Evolutionary conservation across 805 yeast genomes (phyloP).

Genomic region (Candida ovalis): DNA sequence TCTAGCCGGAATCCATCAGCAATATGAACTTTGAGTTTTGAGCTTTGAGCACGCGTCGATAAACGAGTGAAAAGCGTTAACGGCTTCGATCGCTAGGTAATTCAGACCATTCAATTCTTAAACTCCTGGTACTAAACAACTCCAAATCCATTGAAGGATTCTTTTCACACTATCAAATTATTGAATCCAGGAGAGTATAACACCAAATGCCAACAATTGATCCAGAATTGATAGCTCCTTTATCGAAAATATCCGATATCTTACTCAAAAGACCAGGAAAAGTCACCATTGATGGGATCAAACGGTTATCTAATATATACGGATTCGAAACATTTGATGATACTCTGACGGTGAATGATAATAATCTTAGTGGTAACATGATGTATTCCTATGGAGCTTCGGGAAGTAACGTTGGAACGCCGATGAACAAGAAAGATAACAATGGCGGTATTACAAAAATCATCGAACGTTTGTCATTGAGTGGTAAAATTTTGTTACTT

Average conservation of each 20-base stretch:
- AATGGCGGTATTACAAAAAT: constrained; percentile 3
- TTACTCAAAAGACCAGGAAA: constrained; percentile 34
- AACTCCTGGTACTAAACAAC: no score
- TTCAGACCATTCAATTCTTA: no score
- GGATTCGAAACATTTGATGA: constrained; percentile 36
- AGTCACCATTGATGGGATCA: constrained; percentile 31
- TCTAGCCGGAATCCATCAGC: no score
- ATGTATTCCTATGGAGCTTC: constrained; percentile 20
- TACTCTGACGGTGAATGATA: constrained; percentile 32
- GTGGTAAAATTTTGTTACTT: constrained; percentile 34
- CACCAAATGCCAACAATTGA: constrained; percentile 32
- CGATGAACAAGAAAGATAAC: constrained; percentile 5
- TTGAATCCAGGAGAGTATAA: neutral
- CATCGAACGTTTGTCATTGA: constrained; percentile 29
- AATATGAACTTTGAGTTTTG: no score
- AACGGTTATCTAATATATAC: constrained; percentile 32
- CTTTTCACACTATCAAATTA: no score
- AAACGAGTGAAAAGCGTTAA: no score
- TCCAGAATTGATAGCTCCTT: constrained; percentile 31
- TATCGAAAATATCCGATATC: constrained; percentile 31
- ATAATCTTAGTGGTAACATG: constrained; percentile 23
- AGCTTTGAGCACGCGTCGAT: no score
- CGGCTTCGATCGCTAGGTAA: no score
- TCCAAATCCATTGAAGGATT: no score
- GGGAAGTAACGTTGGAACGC: constrained; percentile 19